These are phyloP conservation scores for Colletotrichum limetticola DNA, from an alignment of 2,329 filamentous ascomycete genomes.

Conservation along the genomic window DNA sequence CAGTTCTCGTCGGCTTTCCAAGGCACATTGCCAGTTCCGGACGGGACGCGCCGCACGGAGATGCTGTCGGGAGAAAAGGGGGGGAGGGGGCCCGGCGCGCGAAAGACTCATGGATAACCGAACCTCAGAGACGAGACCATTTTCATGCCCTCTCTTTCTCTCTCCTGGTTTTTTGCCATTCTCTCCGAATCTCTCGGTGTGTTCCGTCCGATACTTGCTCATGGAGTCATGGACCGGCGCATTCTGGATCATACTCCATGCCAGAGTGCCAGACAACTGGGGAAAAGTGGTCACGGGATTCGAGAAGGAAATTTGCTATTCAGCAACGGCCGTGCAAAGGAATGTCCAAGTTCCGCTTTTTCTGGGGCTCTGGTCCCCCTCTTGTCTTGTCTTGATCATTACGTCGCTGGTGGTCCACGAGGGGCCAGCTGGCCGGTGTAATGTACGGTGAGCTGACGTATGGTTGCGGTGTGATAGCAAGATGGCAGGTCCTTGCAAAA, in stretches of 20 bases:
- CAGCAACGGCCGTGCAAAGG: slow-evolving; percentile 17
- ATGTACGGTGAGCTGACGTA: not conserved
- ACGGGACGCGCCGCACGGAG: slow-evolving; percentile 33
- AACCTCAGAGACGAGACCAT: slow-evolving; percentile 11
- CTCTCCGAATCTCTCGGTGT: not conserved
- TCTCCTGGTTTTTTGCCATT: not conserved
- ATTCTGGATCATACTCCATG: slow-evolving; percentile 20
- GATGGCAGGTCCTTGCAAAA: not conserved
- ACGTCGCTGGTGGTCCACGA: slow-evolving; percentile 7
- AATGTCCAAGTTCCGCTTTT: slow-evolving; percentile 30
- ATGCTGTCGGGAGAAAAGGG: slow-evolving; percentile 18
- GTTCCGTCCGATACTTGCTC: not conserved
- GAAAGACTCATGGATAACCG: slow-evolving; percentile 6
- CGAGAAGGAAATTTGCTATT: slow-evolving; percentile 31
- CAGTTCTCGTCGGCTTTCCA: slow-evolving; percentile 12
- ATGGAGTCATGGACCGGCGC: slow-evolving; percentile 10
- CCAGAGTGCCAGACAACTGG: slow-evolving; percentile 8
- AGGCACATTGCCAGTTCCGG: slow-evolving; percentile 27
- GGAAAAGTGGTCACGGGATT: slow-evolving; percentile 24
- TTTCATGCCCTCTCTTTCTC: not conserved
- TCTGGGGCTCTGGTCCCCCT: slow-evolving; percentile 22
- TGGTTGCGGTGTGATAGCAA: not conserved
- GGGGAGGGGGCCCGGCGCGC: not conserved
- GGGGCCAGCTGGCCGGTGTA: not conserved
- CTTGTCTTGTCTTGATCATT: slow-evolving; percentile 9